Evolutionary conservation across 2,329 filamentous ascomycete species (phyloP).

Genomic region (Dryadomyces quercivorus): DNA sequence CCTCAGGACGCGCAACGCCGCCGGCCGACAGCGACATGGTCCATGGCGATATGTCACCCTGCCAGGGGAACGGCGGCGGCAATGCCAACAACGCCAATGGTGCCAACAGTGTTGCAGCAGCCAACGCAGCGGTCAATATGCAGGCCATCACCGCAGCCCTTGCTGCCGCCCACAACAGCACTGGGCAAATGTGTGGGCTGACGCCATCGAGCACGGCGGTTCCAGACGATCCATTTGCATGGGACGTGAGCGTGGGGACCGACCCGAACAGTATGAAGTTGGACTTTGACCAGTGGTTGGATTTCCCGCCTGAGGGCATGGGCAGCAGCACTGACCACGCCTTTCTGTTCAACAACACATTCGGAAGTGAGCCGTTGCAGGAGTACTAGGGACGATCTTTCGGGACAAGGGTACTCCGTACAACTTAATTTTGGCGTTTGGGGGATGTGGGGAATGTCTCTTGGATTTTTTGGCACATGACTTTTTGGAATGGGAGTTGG

Average conservation of each 20-base stretch:
- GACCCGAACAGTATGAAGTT: constrained; percentile 29
- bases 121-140: constrained; percentile 17
- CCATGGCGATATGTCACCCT: not conserved
- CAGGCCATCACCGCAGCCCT: constrained; percentile 17
- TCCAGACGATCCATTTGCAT: constrained; percentile 36
- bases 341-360: constrained; percentile 16
- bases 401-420: too few relatives aligned
- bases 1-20: constrained; percentile 30
- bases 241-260: constrained; percentile 33
- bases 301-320: constrained; percentile 39
- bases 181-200: constrained; percentile 22
- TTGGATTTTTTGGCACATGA: not conserved
- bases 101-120: constrained; percentile 4
- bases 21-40: constrained; percentile 28
- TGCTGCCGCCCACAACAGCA: constrained; percentile 20
- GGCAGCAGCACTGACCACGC: constrained; percentile 14
- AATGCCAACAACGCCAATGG: not conserved
- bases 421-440: not conserved
- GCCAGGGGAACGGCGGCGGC: not conserved
- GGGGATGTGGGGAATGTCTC: not conserved
- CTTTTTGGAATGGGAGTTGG: not conserved
- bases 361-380: constrained; percentile 11
- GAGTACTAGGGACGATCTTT: constrained; percentile 2
- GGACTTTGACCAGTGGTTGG: constrained; percentile 47
- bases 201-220: constrained; percentile 32